Base-by-base conservation (phyloP, 495 filamentous ascomycete genomes). In the Cairneyella variabilis region DNA sequence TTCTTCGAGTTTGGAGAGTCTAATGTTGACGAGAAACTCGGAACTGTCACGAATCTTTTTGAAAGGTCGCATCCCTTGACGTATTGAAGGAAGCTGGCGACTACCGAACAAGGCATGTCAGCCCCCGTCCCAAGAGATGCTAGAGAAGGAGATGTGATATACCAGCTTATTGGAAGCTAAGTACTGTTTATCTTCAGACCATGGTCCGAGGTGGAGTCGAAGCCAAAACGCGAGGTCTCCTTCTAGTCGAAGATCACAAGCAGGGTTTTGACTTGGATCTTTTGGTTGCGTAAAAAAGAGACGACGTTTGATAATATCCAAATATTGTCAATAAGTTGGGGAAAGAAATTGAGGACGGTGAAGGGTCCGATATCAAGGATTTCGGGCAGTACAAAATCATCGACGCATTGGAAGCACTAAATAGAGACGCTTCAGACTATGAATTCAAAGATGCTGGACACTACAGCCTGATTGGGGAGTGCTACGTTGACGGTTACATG, bases 381-480 rank as follows among this genome's bases (percentile, higher is more conserved):
- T n/a, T n/a, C n/a, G n/a, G n/a, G n/a, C n/a, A n/a, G n/a, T n/a
- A n/a, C n/a, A n/a, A n/a, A n/a, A n/a, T n/a, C n/a, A n/a, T n/a
- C n/a, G n/a, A n/a, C n/a, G n/a, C n/a, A n/a, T n/a, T n/a, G n/a
- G n/a, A n/a, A n/a, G n/a, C n/a, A n/a, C n/a, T n/a, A n/a, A n/a
- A n/a, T n/a, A n/a, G n/a, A n/a, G n/a, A n/a, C n/a, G n/a, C n/a
- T n/a, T n/a, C n/a, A n/a, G n/a, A n/a, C n/a, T n/a, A n/a, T n/a
- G n/a, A n/a, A n/a, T n/a, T n/a, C n/a, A n/a, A n/a, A n/a, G n/a
- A n/a, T n/a, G n/a, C n/a, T 17, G 48, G 9, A 8, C 30, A 34
- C 14, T 50, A 55, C 46, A 48, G 18, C 18, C 51, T 56, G 16
- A 56, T 60, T 39, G 53, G 53, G 12, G 57, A 60, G 45, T 56